phyloP scores from a whole-genome alignment of 2,329 filamentous ascomycete species.

The Neocatenulostroma microsporum region DNA sequence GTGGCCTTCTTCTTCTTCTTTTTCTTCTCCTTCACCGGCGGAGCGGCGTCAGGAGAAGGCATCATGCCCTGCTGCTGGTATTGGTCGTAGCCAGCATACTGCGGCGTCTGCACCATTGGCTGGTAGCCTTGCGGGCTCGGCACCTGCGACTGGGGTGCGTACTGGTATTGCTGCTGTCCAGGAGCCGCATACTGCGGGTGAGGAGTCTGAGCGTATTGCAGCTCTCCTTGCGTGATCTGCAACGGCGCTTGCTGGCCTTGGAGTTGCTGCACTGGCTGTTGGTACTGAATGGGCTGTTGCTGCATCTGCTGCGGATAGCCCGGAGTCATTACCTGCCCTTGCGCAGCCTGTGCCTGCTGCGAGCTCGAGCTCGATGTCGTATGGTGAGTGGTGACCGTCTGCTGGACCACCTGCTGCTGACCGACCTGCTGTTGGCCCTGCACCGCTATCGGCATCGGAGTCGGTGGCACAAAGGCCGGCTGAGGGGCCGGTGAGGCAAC shows the following conservation, averaged over 20 bases:
- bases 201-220: not conserved
- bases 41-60: not conserved
- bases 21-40: not conserved
- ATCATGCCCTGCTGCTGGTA: not conserved
- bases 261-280: not conserved
- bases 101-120: not conserved
- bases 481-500: constrained; percentile 1
- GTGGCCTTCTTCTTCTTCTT: constrained; percentile 1
- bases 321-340: not conserved
- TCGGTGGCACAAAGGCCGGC: not conserved
- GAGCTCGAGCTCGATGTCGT: constrained; percentile 1
- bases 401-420: not conserved
- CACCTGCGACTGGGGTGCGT: not conserved
- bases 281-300: not conserved
- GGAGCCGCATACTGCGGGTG: constrained; percentile 2
- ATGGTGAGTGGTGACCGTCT: not conserved
- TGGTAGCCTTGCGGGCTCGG: not conserved
- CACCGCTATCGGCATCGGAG: no score
- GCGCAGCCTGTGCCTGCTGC: not conserved
- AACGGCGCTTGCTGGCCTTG: not conserved
- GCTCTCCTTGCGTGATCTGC: not conserved
- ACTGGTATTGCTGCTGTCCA: not conserved
- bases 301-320: not conserved
- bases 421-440: not conserved
- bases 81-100: constrained; percentile 1